Percentiles rank a stretch among this genome's conserved stretches.
phyloP scores from a whole-genome alignment of 345 rosid species.

The Lepidium didymum region DNA sequence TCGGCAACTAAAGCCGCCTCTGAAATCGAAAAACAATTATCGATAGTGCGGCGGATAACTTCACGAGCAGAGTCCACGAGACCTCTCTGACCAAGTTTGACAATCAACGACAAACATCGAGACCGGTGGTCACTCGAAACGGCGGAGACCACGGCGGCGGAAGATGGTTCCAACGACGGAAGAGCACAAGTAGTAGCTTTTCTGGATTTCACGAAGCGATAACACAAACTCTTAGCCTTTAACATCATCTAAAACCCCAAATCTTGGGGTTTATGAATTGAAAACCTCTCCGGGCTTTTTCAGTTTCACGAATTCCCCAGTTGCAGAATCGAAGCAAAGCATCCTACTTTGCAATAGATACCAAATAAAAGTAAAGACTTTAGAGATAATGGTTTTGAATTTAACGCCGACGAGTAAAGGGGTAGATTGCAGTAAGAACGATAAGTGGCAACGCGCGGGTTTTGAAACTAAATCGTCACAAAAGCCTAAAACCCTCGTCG shows the following conservation, averaged over 20 bases:
- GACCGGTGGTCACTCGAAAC: slow-evolving; percentile 29
- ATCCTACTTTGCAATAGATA: background rate
- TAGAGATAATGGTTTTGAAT: background rate
- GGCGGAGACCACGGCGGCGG: slow-evolving; percentile 1
- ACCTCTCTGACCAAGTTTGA: slow-evolving; percentile 39
- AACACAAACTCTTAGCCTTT: slow-evolving; percentile 13
- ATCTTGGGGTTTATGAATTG: background rate
- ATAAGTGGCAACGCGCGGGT: slow-evolving; percentile 15
- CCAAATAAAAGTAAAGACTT: background rate
- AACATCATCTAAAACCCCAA: slow-evolving; percentile 24
- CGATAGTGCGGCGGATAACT: slow-evolving; percentile 37
- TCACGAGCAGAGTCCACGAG: slow-evolving; percentile 35
- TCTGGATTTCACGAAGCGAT: slow-evolving; percentile 27
- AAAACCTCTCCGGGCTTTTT: slow-evolving; percentile 2
- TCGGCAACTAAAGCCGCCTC: slow-evolving; percentile 37
- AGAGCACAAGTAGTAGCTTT: slow-evolving; percentile 32
- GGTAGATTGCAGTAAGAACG: background rate
- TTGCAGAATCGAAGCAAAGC: background rate
- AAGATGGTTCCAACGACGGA: slow-evolving; percentile 19
- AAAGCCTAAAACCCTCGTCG: slow-evolving; percentile 16
- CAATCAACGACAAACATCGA: slow-evolving; percentile 38
- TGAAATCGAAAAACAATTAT: slow-evolving; percentile 28
- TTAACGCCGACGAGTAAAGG: background rate
- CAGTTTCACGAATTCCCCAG: slow-evolving; percentile 2
- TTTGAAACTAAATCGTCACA: slow-evolving; percentile 10